These are phyloP conservation scores for Juglanconis oblonga DNA, from an alignment of 2,329 filamentous ascomycete genomes.

Conservation along the genomic window DNA sequence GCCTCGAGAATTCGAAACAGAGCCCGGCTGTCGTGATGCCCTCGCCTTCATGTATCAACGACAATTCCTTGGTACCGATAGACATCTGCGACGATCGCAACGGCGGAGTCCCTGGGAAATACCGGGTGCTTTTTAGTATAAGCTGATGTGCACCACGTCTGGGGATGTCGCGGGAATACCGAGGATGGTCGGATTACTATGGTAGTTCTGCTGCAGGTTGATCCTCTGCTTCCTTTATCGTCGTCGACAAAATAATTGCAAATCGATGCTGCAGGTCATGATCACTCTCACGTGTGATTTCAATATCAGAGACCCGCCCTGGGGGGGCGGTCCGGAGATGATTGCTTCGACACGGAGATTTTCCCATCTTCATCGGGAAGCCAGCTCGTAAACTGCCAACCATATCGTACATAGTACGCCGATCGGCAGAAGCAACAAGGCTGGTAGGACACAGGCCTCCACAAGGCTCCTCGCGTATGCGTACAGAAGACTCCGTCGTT, in stretches of 20 bases:
- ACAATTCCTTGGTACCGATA: neutral
- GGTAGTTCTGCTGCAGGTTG: neutral
- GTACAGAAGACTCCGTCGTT: too few relatives aligned
- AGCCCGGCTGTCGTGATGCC: neutral
- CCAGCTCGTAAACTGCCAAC: constrained; percentile 1
- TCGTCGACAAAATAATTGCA: neutral
- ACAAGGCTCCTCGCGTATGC: neutral
- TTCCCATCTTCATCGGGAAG: constrained; percentile 10
- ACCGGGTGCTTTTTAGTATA: neutral
- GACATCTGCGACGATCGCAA: neutral
- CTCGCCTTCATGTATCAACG: neutral
- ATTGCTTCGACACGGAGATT: constrained; percentile 15
- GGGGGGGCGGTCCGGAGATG: constrained; percentile 15
- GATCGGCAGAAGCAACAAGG: neutral
- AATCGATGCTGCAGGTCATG: neutral
- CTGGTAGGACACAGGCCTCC: neutral
- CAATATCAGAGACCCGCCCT: neutral
- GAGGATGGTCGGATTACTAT: too few relatives aligned
- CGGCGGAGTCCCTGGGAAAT: neutral
- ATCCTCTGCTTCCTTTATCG: neutral
- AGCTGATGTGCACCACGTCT: neutral
- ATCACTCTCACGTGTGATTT: neutral
- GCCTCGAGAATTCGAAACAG: constrained; percentile 2
- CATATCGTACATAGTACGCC: neutral
- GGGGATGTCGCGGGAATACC: too few relatives aligned